These are phyloP conservation scores for Beta macrorhiza DNA, from an alignment of 179 eudicot species.

Conservation along the genomic window DNA sequence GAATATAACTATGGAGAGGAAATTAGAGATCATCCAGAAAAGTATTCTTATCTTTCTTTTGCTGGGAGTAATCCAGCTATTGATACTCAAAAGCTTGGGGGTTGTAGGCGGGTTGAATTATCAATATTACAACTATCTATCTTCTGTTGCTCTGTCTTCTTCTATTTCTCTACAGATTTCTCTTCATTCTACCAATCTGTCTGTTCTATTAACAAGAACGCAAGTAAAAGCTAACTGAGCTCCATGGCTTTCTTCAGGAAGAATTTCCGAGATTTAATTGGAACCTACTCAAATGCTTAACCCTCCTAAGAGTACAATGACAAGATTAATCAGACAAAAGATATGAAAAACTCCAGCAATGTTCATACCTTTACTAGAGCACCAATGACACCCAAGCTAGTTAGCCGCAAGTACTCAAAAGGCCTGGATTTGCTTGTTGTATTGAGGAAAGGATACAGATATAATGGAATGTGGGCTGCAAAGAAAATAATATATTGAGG, in stretches of 20 bases:
- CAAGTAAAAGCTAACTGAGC: background rate
- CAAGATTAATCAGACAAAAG: constrained; percentile 1
- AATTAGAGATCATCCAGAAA: background rate
- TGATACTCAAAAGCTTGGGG: no score
- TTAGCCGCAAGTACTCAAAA: constrained; percentile 92
- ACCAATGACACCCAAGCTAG: constrained; percentile 96
- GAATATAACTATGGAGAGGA: no score
- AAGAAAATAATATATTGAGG: constrained; percentile 11
- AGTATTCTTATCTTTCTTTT: no score
- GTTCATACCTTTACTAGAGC: constrained; percentile 81
- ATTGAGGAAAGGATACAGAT: constrained; percentile 90
- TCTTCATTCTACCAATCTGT: background rate
- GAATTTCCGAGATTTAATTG: background rate
- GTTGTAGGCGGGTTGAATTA: no score
- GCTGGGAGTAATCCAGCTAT: no score
- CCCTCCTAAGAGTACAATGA: background rate
- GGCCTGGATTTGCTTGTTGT: constrained; percentile 97
- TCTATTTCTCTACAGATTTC: no score
- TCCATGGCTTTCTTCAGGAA: background rate
- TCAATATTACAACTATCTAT: no score
- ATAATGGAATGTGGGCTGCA: constrained; percentile 96
- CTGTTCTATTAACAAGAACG: background rate
- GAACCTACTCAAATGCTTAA: background rate
- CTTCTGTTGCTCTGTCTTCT: no score
- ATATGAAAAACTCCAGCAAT: background rate